Evolutionary conservation across 2,329 filamentous ascomycete species (phyloP), one percentile per base, ranked within the genome.

Genomic region (Xylariales sp.): DNA sequence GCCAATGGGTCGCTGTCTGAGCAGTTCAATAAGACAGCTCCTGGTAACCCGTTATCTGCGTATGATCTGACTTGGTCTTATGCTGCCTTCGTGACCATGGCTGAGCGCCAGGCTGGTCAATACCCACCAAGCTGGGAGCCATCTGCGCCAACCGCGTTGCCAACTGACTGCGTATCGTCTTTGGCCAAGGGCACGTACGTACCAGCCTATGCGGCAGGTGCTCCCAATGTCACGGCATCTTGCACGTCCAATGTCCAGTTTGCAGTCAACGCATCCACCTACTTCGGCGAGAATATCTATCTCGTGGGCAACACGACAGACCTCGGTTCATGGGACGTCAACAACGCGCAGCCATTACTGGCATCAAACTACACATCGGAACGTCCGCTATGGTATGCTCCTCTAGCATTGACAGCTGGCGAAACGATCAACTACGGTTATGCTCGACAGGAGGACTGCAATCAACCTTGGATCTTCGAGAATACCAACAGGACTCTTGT

Each of bases 31-130:
- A 68, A 68, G 33, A 58, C 52, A 11, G 34, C 51, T 6, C 59
- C 54, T 21, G 60, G 49, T 29, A 51, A 54, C 1, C 69, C 69
- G 0, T 53, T 66, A 1, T 73, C 70, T 5, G 73, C 73, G 1
- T 52, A 51, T 12, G 68, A 74, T 48, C 65, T 88, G 20, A 87
- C 84, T 3, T 88, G 84, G 84, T 86, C 82, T 0, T 87, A 86
- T 49, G 81, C 82, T 1, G 73, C 82, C 0, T 74, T 77, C 51
- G 53, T 76, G 31, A 71, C 69, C 3, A 66, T 68, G 51, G 54
- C 58, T 16, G 58, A 63, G 38, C 66, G 68, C 29, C 66, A 67
- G 14, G 54, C 55, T 1, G 57, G 58, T 11, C 51, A 60, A 24
- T 57, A 63, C 38, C 53, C 57, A 1, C 54, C 58, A 2, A 54